Evolutionary conservation across 306 rosid species (phyloP).

Genomic region (Cucumis hystrix): DNA sequence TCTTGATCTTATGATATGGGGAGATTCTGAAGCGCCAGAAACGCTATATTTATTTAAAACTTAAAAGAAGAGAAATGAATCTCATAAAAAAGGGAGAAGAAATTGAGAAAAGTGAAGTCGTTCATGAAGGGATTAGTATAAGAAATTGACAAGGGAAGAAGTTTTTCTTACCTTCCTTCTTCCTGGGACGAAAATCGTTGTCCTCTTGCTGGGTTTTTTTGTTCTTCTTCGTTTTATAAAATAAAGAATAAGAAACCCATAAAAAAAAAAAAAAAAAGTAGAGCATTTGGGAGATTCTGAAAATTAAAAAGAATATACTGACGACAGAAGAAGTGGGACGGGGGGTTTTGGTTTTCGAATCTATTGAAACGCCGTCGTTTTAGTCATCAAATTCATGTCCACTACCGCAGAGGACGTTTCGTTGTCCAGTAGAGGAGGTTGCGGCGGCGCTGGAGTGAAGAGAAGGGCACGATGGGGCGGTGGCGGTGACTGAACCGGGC

Average conservation of each 20-base stretch:
- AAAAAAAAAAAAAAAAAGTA: not conserved
- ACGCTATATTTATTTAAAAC: not conserved
- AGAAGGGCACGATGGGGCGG: too few species aligned
- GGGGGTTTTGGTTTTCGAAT: not conserved
- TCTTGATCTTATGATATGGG: conserved; percentile 4
- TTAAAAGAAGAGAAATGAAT: not conserved
- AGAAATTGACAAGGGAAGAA: not conserved
- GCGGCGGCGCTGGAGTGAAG: too few species aligned
- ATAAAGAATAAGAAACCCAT: not conserved
- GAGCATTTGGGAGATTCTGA: not conserved
- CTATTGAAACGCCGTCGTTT: not conserved
- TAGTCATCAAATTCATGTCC: not conserved
- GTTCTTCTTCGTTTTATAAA: too few species aligned
- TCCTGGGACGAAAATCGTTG: not conserved
- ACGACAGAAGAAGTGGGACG: not conserved
- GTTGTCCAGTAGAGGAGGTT: too few species aligned
- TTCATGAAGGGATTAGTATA: not conserved
- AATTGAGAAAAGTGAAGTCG: not conserved
- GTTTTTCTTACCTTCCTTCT: not conserved
- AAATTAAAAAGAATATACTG: conserved; percentile 3
- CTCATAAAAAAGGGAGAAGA: not conserved
- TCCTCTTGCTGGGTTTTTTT: not conserved
- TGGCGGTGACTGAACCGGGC: too few species aligned
- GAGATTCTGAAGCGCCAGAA: conserved; percentile 1
- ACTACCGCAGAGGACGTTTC: too few species aligned